These are phyloP conservation scores for Schwanniomyces sp. DNA, from an alignment of 805 yeast species.

Conservation along the genomic window DNA sequence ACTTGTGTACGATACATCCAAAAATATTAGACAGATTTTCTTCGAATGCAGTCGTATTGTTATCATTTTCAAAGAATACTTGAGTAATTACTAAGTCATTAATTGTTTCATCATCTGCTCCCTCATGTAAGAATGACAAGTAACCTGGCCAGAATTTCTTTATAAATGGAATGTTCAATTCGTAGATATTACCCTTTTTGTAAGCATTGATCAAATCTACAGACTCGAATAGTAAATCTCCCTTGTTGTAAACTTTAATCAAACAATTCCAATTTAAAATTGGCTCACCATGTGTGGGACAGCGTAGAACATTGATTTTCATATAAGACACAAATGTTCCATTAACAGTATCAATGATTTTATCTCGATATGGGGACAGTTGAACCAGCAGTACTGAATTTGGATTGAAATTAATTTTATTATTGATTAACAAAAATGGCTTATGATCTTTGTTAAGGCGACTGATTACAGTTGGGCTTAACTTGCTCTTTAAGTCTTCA, in stretches of 20 bases:
- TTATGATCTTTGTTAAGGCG: conserved; percentile 9
- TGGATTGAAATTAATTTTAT: conserved; percentile 13
- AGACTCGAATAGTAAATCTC: conserved; percentile 17
- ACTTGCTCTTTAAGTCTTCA: not conserved
- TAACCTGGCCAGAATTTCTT: conserved; percentile 40
- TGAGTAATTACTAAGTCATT: conserved; percentile 28
- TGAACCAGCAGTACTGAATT: conserved; percentile 5
- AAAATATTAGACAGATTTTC: conserved; percentile 10
- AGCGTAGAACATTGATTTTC: conserved; percentile 14
- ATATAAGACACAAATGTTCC: conserved; percentile 26
- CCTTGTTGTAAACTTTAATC: conserved; percentile 22
- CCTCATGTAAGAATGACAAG: conserved; percentile 33
- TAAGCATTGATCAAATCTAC: conserved; percentile 35
- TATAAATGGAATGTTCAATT: conserved; percentile 36
- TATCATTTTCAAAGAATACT: conserved; percentile 23
- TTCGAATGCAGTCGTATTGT: conserved; percentile 6
- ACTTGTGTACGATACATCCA: conserved; percentile 26
- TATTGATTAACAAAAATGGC: conserved; percentile 20
- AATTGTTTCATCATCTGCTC: conserved; percentile 17
- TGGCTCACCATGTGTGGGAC: not conserved
- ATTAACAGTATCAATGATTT: conserved; percentile 12
- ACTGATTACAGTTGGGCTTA: not conserved
- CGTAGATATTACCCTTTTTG: conserved; percentile 13
- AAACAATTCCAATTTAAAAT: conserved; percentile 29
- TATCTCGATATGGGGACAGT: conserved; percentile 15